Percentiles rank a stretch among this genome's conserved stretches.
Evolutionary conservation across 2,329 filamentous ascomycete species (phyloP).

Genomic region (Fusarium transvaalense): DNA sequence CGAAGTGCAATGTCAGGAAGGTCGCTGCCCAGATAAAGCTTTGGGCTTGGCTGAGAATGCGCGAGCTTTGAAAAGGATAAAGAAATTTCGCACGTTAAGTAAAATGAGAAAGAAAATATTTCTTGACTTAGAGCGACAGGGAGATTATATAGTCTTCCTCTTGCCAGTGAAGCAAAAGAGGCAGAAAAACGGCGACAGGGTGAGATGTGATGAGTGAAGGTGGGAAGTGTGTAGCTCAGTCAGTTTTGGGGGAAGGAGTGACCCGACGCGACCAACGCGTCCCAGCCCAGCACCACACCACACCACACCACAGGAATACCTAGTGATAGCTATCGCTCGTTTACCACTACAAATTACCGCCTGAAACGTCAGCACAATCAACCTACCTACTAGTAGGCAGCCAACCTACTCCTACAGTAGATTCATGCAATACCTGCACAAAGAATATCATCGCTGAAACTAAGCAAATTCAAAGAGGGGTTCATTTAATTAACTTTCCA

Average conservation of each 20-base stretch:
- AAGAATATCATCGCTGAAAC: neutral
- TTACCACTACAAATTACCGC: conserved; percentile 5
- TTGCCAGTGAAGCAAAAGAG: conserved; percentile 24
- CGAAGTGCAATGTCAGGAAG: conserved; percentile 23
- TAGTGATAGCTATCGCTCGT: conserved; percentile 15
- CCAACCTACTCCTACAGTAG: neutral
- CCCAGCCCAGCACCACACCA: conserved; percentile 22
- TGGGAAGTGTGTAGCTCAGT: conserved; percentile 29
- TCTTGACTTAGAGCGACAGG: neutral
- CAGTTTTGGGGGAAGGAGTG: conserved; percentile 20
- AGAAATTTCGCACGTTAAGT: neutral
- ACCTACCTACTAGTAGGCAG: too few relatives aligned
- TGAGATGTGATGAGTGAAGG: conserved; percentile 35
- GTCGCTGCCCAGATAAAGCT: conserved; percentile 9
- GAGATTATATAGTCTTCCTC: conserved; percentile 7
- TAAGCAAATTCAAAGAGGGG: neutral
- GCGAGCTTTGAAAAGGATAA: neutral
- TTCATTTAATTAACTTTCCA: neutral
- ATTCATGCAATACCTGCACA: neutral
- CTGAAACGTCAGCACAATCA: conserved; percentile 12
- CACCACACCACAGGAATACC: too few relatives aligned
- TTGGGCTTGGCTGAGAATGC: conserved; percentile 10
- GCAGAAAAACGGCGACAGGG: conserved; percentile 30
- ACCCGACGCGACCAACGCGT: conserved; percentile 44
- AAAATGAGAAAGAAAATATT: neutral